Percentiles rank a stretch among this genome's conserved stretches.
phyloP scores from a whole-genome alignment of 208 protist species.

The Strigomonas oncopelti region DNA sequence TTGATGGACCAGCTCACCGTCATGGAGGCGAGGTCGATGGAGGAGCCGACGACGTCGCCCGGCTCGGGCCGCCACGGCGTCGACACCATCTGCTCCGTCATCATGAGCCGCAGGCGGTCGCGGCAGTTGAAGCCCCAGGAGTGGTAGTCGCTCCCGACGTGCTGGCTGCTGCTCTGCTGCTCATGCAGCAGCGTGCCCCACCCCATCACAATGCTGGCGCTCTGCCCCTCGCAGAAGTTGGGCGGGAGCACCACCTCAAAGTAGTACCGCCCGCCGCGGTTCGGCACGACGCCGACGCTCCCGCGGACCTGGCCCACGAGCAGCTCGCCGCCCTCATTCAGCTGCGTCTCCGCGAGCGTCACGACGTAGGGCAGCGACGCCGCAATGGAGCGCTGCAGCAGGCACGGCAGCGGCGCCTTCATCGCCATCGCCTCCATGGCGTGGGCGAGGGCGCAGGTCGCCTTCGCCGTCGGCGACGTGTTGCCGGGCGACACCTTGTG shows the following conservation, averaged over 20 bases:
- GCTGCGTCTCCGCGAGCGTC: slow-evolving; percentile 60
- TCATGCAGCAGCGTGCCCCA: slow-evolving; percentile 89
- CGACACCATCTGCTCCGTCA: slow-evolving; percentile 62
- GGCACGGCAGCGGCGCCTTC: slow-evolving; percentile 32
- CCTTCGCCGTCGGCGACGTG: slow-evolving; percentile 41
- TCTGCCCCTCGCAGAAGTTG: slow-evolving; percentile 43
- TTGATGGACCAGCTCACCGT: slow-evolving; percentile 88
- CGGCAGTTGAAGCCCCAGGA: slow-evolving; percentile 89
- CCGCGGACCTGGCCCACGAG: slow-evolving; percentile 82
- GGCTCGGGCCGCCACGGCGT: slow-evolving; percentile 30
- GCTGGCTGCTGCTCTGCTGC: slow-evolving; percentile 64
- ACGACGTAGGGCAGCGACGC: slow-evolving; percentile 65
- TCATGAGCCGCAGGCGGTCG: slow-evolving; percentile 69
- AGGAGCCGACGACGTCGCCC: slow-evolving; percentile 78
- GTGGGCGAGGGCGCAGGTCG: slow-evolving; percentile 49
- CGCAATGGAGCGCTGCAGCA: slow-evolving; percentile 40
- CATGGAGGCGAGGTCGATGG: slow-evolving; percentile 77
- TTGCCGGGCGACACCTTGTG: slow-evolving; percentile 40
- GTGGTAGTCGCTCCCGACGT: slow-evolving; percentile 83
- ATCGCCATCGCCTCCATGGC: slow-evolving; percentile 61
- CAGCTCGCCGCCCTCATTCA: slow-evolving; percentile 71
- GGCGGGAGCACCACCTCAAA: slow-evolving; percentile 69
- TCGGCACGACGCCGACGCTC: slow-evolving; percentile 60
- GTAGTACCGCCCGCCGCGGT: slow-evolving; percentile 72
- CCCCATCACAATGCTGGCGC: slow-evolving; percentile 64